Evolutionary conservation across 164 flowering plant species (phyloP), one percentile per base, ranked within the genome.

Genomic region (Umbellularia californica): DNA sequence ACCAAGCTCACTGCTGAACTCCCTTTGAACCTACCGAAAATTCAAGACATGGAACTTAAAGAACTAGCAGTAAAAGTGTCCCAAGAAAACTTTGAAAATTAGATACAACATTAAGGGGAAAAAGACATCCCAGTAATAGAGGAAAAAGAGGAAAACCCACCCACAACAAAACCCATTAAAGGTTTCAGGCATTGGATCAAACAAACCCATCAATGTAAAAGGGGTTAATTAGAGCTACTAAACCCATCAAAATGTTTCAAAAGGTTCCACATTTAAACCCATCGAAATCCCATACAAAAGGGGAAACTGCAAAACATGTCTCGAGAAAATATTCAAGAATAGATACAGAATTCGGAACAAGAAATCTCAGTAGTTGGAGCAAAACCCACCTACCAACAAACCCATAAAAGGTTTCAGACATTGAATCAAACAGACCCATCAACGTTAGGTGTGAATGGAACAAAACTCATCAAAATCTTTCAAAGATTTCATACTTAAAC

Each of bases 1-100:
- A 51, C 90, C 97, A 52, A 90, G 80, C 19, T 92, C 90, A 77
- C 85, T 90, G 84, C 86, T 92, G 77, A 95, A 93, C 83, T 92
- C 99, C 81, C 85, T 93, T 51, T 87, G 83, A 28, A 91, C 82
- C 99, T 95, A 4, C 20, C 11, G 58, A 76, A 58, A 81, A 72
- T 23, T 58, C 35, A 28, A 15, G 10, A 24, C 3, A 15, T 62
- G 58, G 35, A 17, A 11, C 25, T 4, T 64, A 2, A 23, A 64
- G 14, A 64, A 64, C 24, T 24, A 64, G 12, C 28, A 23, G 64
- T 64, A 15, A 20, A 55, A 55, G 2, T 55, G 4, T 55, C n/a
- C 60, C 7, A 55, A 55, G 20, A 55, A 55, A 55, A 14, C 7
- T 4, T 55, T 3, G n/a, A 20, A 55, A 15, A 55, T 55, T 55